A percentile compares a stretch with the other conserved stretches of the same genome.
These are phyloP conservation scores for Carex parvula DNA, from an alignment of 176 grass and related monocot genomes.

Conservation along the genomic window DNA sequence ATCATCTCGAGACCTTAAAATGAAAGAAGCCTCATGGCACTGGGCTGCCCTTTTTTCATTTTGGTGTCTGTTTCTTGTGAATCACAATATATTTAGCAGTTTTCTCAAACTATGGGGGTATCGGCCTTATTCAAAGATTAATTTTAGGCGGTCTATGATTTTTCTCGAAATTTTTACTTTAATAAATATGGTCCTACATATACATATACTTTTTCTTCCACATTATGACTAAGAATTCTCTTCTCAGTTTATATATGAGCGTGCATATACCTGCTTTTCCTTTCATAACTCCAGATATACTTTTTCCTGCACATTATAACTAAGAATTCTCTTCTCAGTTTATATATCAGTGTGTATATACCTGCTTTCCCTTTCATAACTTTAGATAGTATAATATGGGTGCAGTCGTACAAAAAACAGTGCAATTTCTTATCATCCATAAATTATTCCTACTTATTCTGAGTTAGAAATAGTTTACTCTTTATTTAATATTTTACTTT, in stretches of 20 bases:
- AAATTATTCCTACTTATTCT: not conserved
- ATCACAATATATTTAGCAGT: not conserved
- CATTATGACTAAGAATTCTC: not conserved
- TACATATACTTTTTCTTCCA: not conserved
- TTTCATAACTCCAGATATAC: not conserved
- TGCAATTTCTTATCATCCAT: not conserved
- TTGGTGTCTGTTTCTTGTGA: slow-evolving; percentile 6
- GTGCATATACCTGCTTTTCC: not conserved
- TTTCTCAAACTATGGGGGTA: not conserved
- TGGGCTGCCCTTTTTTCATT: slow-evolving; percentile 30
- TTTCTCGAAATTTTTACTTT: not conserved
- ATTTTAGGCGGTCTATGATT: not conserved
- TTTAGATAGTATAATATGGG: not conserved
- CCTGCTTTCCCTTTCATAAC: not conserved
- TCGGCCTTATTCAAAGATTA: not conserved
- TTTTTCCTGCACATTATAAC: not conserved
- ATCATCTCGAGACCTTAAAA: slow-evolving; percentile 17
- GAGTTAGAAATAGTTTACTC: not conserved
- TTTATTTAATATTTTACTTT: not conserved
- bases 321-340: not conserved
- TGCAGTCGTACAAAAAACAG: not conserved
- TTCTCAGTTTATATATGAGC: not conserved
- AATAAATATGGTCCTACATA: not conserved
- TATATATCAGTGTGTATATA: not conserved
- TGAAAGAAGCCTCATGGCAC: slow-evolving; percentile 22